phyloP scores from a whole-genome alignment of 2,329 filamentous ascomycete genomes.

The Mycosphaerella sp. region DNA sequence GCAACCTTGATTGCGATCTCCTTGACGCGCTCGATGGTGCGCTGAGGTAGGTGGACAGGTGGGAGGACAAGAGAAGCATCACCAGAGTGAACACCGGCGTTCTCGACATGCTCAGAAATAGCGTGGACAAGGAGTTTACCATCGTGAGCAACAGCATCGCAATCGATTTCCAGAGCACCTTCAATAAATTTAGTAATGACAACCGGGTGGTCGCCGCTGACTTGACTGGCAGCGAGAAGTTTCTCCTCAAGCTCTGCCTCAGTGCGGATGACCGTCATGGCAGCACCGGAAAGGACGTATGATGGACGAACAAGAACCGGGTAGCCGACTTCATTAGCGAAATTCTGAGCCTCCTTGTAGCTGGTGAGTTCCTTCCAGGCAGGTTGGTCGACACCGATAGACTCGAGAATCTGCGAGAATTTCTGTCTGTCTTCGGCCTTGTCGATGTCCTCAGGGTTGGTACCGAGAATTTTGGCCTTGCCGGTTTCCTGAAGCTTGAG shows the following conservation, averaged over 20 bases:
- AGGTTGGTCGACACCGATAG: slow-evolving; percentile 92
- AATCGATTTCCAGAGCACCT: slow-evolving; percentile 91
- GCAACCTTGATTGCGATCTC: slow-evolving; percentile 95
- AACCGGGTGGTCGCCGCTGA: slow-evolving; percentile 94
- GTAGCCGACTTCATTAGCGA: slow-evolving; percentile 79
- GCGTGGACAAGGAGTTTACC: slow-evolving; percentile 87
- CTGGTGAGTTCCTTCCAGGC: slow-evolving; percentile 97
- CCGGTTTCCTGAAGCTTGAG: slow-evolving; percentile 88
- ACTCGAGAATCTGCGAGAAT: slow-evolving; percentile 95
- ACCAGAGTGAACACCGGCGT: slow-evolving; percentile 95
- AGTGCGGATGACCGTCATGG: slow-evolving; percentile 94
- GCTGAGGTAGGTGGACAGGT: slow-evolving; percentile 69
- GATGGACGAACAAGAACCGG: slow-evolving; percentile 90
- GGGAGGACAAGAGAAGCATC: slow-evolving; percentile 93
- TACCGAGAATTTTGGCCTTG: slow-evolving; percentile 84
- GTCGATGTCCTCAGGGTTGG: slow-evolving; percentile 89
- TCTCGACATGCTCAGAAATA: slow-evolving; percentile 91
- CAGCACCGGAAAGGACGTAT: slow-evolving; percentile 94
- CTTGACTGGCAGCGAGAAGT: slow-evolving; percentile 79
- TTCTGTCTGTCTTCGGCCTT: slow-evolving; percentile 97
- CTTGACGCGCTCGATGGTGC: slow-evolving; percentile 80
- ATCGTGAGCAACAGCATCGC: slow-evolving; percentile 82
- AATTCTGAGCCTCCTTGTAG: slow-evolving; percentile 77
- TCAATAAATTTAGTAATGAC: slow-evolving; percentile 99
- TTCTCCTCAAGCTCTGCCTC: slow-evolving; percentile 90